These are phyloP conservation scores for Solanum pinnatisectum DNA, from an alignment of 257 asterid genomes.

Conservation along the genomic window DNA sequence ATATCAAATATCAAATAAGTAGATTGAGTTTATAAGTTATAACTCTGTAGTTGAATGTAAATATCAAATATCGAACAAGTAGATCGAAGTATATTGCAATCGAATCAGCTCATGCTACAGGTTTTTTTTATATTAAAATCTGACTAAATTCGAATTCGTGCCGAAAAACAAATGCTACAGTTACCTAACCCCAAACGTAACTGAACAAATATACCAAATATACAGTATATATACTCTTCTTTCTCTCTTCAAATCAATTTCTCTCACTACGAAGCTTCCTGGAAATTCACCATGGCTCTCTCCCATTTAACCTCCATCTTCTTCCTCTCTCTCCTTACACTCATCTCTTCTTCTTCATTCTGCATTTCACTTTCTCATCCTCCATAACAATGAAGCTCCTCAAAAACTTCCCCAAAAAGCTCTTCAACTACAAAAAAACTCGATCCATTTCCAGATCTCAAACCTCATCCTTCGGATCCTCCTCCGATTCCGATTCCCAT, in stretches of 20 bases:
- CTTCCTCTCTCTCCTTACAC: background rate
- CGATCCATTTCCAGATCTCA: constrained; percentile 18
- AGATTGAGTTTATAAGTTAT: no score
- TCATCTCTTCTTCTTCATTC: background rate
- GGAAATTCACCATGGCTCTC: constrained; percentile 43
- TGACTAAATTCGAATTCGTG: no score
- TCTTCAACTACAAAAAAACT: constrained; percentile 15
- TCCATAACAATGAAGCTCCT: constrained; percentile 32
- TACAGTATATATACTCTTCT: background rate
- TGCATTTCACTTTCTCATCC: background rate
- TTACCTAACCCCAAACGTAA: background rate
- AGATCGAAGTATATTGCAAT: background rate
- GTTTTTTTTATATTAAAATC: no score
- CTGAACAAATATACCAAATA: background rate
- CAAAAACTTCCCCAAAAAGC: constrained; percentile 37
- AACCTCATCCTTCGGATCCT: constrained; percentile 18
- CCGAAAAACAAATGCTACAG: no score
- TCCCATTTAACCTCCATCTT: constrained; percentile 4
- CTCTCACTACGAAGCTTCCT: constrained; percentile 52
- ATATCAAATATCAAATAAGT: no score
- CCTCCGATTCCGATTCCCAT: background rate
- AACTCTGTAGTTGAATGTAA: no score
- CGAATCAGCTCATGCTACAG: background rate
- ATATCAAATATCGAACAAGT: no score
- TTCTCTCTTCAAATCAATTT: background rate